Conservation (phyloP, 768 basidiomycete species). For the Floccularia luteovirens region DNA sequence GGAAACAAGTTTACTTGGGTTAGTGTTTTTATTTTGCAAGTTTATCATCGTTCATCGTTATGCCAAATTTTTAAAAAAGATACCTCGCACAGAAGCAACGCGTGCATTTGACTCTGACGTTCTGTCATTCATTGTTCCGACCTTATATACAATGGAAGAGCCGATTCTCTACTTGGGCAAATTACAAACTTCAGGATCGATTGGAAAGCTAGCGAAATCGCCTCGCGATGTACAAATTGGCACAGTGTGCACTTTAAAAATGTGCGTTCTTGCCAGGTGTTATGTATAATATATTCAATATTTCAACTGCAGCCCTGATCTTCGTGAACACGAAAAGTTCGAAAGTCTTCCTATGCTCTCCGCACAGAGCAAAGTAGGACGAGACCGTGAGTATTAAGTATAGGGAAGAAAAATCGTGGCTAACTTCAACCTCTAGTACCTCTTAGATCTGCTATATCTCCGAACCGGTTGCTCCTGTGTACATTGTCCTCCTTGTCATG, state of each 20-base stretch:
- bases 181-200: constrained; percentile 35
- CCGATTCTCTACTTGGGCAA: constrained; percentile 38
- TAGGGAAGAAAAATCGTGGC: no score
- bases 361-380: constrained; percentile 30
- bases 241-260: constrained; percentile 36
- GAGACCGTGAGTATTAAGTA: constrained; percentile 41
- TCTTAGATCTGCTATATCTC: constrained; percentile 45
- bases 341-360: constrained; percentile 38
- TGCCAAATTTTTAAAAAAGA: constrained; percentile 16
- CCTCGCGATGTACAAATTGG: constrained; percentile 39
- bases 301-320: constrained; percentile 34
- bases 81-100: constrained; percentile 18
- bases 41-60: constrained; percentile 4
- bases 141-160: constrained; percentile 19
- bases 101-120: constrained; percentile 38
- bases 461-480: constrained; percentile 50
- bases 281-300: constrained; percentile 4
- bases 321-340: constrained; percentile 44
- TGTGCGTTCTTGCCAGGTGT: constrained; percentile 30
- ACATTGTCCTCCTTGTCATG: constrained; percentile 38
- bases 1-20: constrained; percentile 32
- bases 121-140: constrained; percentile 36
- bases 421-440: constrained; percentile 41
- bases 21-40: constrained; percentile 2
- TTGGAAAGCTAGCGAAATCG: constrained; percentile 21